phyloP scores from a whole-genome alignment of 176 grass and related monocot genomes.

The Paspalum notatum region DNA sequence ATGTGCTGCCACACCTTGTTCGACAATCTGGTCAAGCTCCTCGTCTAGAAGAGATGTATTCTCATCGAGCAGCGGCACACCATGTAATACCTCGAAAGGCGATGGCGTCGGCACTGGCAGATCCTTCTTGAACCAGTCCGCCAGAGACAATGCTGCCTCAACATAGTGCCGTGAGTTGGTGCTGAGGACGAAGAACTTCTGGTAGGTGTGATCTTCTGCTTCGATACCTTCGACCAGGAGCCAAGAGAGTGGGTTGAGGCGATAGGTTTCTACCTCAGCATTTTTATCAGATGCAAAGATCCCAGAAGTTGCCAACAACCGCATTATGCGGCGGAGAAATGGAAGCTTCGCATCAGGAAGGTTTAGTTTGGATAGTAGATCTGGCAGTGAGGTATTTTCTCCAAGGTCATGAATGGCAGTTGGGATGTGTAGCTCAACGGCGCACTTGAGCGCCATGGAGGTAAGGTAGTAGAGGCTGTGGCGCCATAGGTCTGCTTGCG shows the following conservation, averaged over 20 bases:
- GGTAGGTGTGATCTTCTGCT: not conserved
- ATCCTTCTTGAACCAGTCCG: not conserved
- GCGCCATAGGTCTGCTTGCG: slow-evolving; percentile 27
- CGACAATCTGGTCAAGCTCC: not conserved
- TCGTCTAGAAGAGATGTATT: not conserved
- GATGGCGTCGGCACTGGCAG: not conserved
- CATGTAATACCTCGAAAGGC: not conserved
- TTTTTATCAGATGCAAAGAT: not conserved
- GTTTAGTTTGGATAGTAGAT: not conserved
- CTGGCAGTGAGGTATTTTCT: not conserved
- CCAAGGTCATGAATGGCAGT: not conserved
- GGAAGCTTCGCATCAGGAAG: not conserved
- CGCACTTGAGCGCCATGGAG: slow-evolving; percentile 3
- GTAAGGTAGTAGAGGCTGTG: slow-evolving; percentile 26
- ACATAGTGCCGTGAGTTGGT: not conserved
- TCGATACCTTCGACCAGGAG: slow-evolving; percentile 16
- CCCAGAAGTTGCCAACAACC: slow-evolving; percentile 15
- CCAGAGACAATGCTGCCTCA: not conserved
- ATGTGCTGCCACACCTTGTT: not conserved
- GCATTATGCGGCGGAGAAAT: slow-evolving; percentile 37
- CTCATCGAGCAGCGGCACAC: not conserved
- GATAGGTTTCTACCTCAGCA: not conserved
- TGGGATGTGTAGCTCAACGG: not conserved
- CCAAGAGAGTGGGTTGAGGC: slow-evolving; percentile 27
- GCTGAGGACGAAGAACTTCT: not conserved